Conservation (phyloP, 306 rosid genomes). For the Datisca glomerata region DNA sequence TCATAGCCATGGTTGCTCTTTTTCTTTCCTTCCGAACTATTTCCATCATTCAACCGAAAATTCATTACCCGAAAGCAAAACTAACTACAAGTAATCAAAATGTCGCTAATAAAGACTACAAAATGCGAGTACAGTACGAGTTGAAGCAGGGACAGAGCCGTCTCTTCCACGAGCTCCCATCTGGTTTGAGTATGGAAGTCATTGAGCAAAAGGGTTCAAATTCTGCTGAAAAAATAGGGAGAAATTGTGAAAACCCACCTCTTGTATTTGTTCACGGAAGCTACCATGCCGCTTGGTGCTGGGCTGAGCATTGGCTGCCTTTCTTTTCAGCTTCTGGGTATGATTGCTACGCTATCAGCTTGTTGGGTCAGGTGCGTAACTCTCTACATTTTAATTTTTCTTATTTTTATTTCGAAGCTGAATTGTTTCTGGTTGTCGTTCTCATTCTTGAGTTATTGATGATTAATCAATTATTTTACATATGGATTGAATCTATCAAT, state of each 20-base stretch:
- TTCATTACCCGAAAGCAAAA: background rate
- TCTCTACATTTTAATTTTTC: background rate
- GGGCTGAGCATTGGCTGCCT: slow-evolving; percentile 87
- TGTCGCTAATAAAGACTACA: slow-evolving; percentile 9
- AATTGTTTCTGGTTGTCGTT: background rate
- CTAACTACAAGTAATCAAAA: background rate
- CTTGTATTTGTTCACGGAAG: slow-evolving; percentile 89
- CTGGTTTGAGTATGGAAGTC: slow-evolving; percentile 72
- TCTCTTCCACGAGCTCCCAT: slow-evolving; percentile 62
- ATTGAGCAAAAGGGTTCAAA: slow-evolving; percentile 37
- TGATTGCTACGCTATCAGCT: slow-evolving; percentile 70
- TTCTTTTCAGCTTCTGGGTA: slow-evolving; percentile 66
- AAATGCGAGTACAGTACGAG: slow-evolving; percentile 39
- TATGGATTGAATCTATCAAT: no score
- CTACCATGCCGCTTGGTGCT: slow-evolving; percentile 95
- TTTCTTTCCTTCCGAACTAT: background rate
- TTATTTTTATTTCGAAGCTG: background rate
- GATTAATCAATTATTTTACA: no score
- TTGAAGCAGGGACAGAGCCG: slow-evolving; percentile 63
- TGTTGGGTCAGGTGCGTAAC: slow-evolving; percentile 85
- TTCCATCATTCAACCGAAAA: background rate
- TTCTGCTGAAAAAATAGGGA: slow-evolving; percentile 4
- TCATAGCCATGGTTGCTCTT: background rate
- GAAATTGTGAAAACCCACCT: slow-evolving; percentile 24
- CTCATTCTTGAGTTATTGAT: background rate